Percentiles rank a stretch among this genome's conserved stretches.
These are phyloP conservation scores for Mrakia hoshinonis DNA, from an alignment of 768 basidiomycete genomes.

Conservation along the genomic window DNA sequence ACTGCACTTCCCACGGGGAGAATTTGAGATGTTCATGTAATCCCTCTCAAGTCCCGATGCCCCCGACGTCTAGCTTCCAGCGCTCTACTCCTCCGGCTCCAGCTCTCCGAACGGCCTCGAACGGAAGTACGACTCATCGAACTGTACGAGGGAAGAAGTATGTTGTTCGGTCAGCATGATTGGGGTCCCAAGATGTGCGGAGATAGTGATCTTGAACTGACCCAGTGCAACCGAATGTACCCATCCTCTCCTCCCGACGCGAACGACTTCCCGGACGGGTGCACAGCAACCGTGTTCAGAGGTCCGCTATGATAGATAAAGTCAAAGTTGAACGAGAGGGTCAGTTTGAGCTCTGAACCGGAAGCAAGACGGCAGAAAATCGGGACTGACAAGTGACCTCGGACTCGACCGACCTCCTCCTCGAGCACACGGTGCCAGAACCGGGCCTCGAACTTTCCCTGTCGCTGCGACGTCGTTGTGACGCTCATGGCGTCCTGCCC, in stretches of 20 bases:
- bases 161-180: no score
- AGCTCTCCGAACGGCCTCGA: constrained; percentile 84
- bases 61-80: not conserved
- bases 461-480: constrained; percentile 83
- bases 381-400: constrained; percentile 84
- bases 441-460: constrained; percentile 94
- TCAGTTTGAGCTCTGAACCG: not conserved
- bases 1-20: no score
- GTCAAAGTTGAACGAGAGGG: no score
- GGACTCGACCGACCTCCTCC: constrained; percentile 93
- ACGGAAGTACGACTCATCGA: constrained; percentile 89
- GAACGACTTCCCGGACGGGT: constrained; percentile 77
- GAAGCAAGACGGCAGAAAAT: not conserved
- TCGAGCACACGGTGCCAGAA: constrained; percentile 98
- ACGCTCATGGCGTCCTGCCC: constrained; percentile 98
- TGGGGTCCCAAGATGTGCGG: no score
- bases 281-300: constrained; percentile 69
- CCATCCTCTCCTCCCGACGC: constrained; percentile 96
- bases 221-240: constrained; percentile 48
- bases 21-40: not conserved
- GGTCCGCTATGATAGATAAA: constrained; percentile 31
- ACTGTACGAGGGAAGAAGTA: no score
- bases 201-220: constrained; percentile 32
- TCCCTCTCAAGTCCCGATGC: not conserved
- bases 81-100: constrained; percentile 55